phyloP scores from a whole-genome alignment of 1,284 basidiomycete genomes.

The Ustanciosporium gigantosporum region DNA sequence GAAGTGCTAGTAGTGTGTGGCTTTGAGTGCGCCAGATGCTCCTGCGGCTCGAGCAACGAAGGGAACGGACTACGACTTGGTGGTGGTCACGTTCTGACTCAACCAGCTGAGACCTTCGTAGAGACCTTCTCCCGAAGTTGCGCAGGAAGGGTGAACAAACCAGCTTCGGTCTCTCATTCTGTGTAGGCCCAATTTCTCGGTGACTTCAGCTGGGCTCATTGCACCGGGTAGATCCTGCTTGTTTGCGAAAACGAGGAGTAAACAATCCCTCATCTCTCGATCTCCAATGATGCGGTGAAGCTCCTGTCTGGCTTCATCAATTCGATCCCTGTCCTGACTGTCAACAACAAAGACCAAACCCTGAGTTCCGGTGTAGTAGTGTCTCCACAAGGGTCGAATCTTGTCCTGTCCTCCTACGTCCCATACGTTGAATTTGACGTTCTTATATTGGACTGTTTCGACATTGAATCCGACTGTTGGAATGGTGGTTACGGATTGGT shows the following conservation, averaged over 20 bases:
- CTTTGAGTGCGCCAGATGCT: too few relatives aligned
- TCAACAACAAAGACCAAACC: constrained; percentile 72
- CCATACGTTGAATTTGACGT: constrained; percentile 62
- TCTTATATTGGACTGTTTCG: constrained; percentile 63
- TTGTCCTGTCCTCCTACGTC: constrained; percentile 64
- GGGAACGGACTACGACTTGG: constrained; percentile 30
- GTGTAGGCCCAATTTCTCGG: constrained; percentile 93
- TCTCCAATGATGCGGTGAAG: constrained; percentile 95
- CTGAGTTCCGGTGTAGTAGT: constrained; percentile 77
- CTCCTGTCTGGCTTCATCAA: constrained; percentile 95
- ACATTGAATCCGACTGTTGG: constrained; percentile 78
- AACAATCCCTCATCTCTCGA: constrained; percentile 96
- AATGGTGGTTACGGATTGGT: constrained; percentile 98
- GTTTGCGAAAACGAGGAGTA: constrained; percentile 97
- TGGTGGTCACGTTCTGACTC: constrained; percentile 42
- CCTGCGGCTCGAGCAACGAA: too few relatives aligned
- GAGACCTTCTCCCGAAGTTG: constrained; percentile 55
- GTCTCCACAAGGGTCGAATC: constrained; percentile 74
- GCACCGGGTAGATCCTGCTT: constrained; percentile 99
- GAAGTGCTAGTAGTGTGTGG: too few relatives aligned
- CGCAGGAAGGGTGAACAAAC: constrained; percentile 83
- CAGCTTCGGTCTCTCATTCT: constrained; percentile 95
- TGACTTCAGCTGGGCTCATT: constrained; percentile 98
- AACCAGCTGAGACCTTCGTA: constrained; percentile 59
- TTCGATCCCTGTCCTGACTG: constrained; percentile 82